Base-by-base conservation (phyloP, 257 asterid genomes). In the Solanum habrochaites region DNA sequence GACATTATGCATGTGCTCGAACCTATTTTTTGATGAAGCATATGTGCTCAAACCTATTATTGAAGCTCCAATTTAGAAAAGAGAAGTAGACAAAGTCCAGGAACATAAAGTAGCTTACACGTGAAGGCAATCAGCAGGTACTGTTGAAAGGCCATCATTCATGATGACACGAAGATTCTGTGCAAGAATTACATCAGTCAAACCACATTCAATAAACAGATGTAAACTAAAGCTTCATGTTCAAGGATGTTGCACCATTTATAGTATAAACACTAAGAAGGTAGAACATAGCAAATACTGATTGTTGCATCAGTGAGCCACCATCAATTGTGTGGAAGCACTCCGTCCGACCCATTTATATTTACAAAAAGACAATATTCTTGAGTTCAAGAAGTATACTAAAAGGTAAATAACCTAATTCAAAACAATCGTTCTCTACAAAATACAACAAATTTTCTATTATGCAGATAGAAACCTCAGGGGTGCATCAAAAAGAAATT, bases 111-210 rank as follows among this genome's bases (percentile, higher is more conserved):
- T 37, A 85, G 88, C 99, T 94, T 95, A 97, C 99, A 93, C 98
- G 75, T 90, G 95, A 86, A 97, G 96, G 91, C 96, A 94, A 87
- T 94, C 93, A 83, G 95, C 93, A 62, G 99, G 99, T 89, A 97
- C 91, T 7, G 98, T 92, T 86, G 99, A 93, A 86, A 97, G 94
- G 70, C 98, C 99, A 92, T 97, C 99, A 91, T 97, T 97, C 98
- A 97, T 97, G 86, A 97, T 94, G 87, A 97, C 98, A 75, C 99
- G 99, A 84, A 97, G 98, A 90, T 97, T 92, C 98, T 95, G 89
- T 83, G 89, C 90, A 85, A 35, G 87, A 89, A 89, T 87, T 88
- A 49, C 56, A 29, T 43, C 56, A 45, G 87, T 92, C 86, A 91
- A 92, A 87, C 87, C 81, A 75, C 86, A 85, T 88, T 82, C 67